Conservation (phyloP, 1,284 basidiomycete species). For the Tilletiopsis washingtonensis region DNA sequence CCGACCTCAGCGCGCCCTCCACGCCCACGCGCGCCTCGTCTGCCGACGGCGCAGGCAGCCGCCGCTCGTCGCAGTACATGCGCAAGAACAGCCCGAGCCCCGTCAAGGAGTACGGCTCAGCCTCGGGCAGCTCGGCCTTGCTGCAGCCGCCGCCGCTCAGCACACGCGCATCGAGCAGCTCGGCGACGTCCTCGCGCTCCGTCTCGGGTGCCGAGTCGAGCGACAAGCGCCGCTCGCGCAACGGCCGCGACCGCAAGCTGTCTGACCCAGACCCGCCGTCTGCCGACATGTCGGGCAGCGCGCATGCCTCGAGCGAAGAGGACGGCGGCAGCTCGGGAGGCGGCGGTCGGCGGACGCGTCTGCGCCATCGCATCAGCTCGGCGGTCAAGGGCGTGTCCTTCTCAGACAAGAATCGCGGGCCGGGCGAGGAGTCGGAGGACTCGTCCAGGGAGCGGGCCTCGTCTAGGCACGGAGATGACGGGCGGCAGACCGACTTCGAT, state of each 20-base stretch:
- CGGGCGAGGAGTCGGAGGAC: conserved; percentile 17
- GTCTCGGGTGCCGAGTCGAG: not conserved
- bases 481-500: not conserved
- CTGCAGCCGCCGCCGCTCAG: not conserved
- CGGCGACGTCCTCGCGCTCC: not conserved
- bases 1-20: not conserved
- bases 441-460: not conserved
- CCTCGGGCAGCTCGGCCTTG: not conserved
- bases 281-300: conserved; percentile 11
- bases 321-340: not conserved
- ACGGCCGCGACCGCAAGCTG: not conserved
- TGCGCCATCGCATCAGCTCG: conserved; percentile 11
- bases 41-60: not conserved
- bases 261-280: not conserved
- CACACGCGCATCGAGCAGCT: not conserved
- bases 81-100: not conserved
- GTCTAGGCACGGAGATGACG: not conserved
- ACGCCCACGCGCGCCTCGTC: not conserved
- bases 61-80: not conserved
- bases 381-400: conserved; percentile 22
- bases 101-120: not conserved
- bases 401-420: conserved; percentile 14
- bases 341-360: conserved; percentile 1
- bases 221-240: not conserved
- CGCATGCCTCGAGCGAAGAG: conserved; percentile 1